A percentile compares a stretch with the other conserved stretches of the same genome.
Conservation (phyloP, 73 alveolate species). For the Tetrahymena borealis region DNA sequence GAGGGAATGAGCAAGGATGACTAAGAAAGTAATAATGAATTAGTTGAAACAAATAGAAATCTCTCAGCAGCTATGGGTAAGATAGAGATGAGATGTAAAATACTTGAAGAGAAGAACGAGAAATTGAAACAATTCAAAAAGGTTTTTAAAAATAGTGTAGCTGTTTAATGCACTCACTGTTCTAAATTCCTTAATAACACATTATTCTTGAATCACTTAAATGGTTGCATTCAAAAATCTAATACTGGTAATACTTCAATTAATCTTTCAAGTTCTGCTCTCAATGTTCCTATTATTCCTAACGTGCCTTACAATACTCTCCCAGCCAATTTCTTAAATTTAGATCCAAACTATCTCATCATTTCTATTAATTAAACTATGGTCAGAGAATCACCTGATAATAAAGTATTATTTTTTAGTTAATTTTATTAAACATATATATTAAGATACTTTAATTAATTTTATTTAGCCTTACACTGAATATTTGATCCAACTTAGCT, state of each 20-base stretch:
- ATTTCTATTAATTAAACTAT: conserved; percentile 37
- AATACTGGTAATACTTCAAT: not conserved
- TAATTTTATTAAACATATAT: not conserved
- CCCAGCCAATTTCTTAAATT: conserved; percentile 2
- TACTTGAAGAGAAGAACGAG: conserved; percentile 45
- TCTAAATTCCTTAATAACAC: conserved; percentile 10
- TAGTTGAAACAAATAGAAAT: conserved; percentile 42
- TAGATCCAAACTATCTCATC: conserved; percentile 25
- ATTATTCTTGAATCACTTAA: conserved; percentile 25
- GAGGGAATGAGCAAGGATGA: conserved; percentile 9
- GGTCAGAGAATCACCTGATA: conserved; percentile 50
- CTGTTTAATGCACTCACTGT: conserved; percentile 43
- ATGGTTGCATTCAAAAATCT: conserved; percentile 8
- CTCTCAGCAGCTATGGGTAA: conserved; percentile 52
- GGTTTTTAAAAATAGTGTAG: conserved; percentile 24
- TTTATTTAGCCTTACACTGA: conserved; percentile 65
- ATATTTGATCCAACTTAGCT: conserved; percentile 56
- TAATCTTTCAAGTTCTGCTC: not conserved
- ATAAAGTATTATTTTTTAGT: not conserved
- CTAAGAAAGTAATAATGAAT: conserved; percentile 18
- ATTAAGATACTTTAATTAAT: not conserved
- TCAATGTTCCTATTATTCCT: not conserved
- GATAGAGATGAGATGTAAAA: conserved; percentile 50
- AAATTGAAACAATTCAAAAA: conserved; percentile 41
- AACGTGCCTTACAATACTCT: not conserved